Percentiles rank a stretch among this genome's conserved stretches.
Conservation (phyloP, 164 flowering plant genomes). For the Stephania yunnanensis region DNA sequence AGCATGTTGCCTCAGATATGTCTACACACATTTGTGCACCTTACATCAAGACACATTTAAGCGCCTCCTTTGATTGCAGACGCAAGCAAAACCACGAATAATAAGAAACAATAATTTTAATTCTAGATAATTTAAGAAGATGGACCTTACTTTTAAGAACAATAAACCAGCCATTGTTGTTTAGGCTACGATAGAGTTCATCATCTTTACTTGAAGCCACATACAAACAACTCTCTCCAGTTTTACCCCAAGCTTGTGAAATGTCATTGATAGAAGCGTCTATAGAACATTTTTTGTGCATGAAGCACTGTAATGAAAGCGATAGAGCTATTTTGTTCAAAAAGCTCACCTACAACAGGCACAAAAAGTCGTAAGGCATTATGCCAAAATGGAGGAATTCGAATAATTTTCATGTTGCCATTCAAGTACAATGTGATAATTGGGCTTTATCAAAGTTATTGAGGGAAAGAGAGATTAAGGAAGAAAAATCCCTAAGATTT, state of each 20-base stretch:
- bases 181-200: conserved; percentile 24
- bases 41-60: too few relatives aligned
- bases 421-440: neutral
- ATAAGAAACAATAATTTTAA: neutral
- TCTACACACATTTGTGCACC: too few relatives aligned
- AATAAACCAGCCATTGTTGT: conserved; percentile 29
- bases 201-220: conserved; percentile 32
- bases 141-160: conserved; percentile 40
- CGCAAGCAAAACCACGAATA: neutral
- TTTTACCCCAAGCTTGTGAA: conserved; percentile 34
- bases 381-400: neutral
- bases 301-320: conserved; percentile 39
- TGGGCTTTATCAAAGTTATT: neutral
- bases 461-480: neutral
- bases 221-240: conserved; percentile 35
- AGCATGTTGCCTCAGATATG: too few relatives aligned
- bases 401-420: neutral
- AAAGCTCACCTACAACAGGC: conserved; percentile 31
- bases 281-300: conserved; percentile 26
- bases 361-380: conserved; percentile 5
- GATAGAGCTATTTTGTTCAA: conserved; percentile 28
- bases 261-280: conserved; percentile 28
- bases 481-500: too few relatives aligned
- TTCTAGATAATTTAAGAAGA: conserved; percentile 3
- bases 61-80: too few relatives aligned